A percentile compares a stretch with the other conserved stretches of the same genome.
Evolutionary conservation across 2,329 filamentous ascomycete genomes (phyloP).

Genomic region (Emergomyces orientalis): DNA sequence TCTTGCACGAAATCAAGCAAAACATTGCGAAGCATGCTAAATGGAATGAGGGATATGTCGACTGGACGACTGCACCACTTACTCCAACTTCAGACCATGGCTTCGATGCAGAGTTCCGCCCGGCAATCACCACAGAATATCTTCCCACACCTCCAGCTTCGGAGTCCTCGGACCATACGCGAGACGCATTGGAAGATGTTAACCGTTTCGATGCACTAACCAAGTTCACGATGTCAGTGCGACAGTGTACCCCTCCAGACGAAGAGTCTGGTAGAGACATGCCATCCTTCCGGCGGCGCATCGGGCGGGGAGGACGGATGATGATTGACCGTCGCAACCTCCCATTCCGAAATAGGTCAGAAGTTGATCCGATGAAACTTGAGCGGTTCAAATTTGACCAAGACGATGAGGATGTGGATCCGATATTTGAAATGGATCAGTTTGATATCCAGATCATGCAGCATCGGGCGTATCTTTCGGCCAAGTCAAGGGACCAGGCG

Average conservation of each 20-base stretch:
- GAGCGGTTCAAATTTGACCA: slow-evolving; percentile 83
- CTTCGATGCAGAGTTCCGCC: slow-evolving; percentile 56
- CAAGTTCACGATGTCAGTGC: slow-evolving; percentile 29
- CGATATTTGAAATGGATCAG: slow-evolving; percentile 67
- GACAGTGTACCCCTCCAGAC: slow-evolving; percentile 36
- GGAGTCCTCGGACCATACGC: slow-evolving; percentile 38
- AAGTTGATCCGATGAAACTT: slow-evolving; percentile 40
- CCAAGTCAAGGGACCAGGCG: slow-evolving; percentile 35
- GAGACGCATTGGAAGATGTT: slow-evolving; percentile 30
- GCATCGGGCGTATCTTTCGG: slow-evolving; percentile 45
- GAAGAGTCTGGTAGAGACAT: slow-evolving; percentile 35
- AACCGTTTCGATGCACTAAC: slow-evolving; percentile 26
- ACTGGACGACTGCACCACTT: slow-evolving; percentile 76
- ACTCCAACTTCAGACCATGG: slow-evolving; percentile 62
- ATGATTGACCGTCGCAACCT: slow-evolving; percentile 80
- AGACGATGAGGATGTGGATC: slow-evolving; percentile 69
- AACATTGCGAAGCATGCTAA: slow-evolving; percentile 80
- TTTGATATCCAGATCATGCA: slow-evolving; percentile 49
- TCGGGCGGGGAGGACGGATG: slow-evolving; percentile 72
- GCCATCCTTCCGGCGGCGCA: slow-evolving; percentile 70
- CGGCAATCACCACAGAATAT: slow-evolving; percentile 59
- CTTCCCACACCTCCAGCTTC: slow-evolving; percentile 44
- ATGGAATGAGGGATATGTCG: slow-evolving; percentile 85
- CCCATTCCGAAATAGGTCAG: slow-evolving; percentile 43
- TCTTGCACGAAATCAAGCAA: slow-evolving; percentile 72